Evolutionary conservation across 495 filamentous ascomycete genomes (phyloP).

Genomic region (Aspergillus avenaceus): DNA sequence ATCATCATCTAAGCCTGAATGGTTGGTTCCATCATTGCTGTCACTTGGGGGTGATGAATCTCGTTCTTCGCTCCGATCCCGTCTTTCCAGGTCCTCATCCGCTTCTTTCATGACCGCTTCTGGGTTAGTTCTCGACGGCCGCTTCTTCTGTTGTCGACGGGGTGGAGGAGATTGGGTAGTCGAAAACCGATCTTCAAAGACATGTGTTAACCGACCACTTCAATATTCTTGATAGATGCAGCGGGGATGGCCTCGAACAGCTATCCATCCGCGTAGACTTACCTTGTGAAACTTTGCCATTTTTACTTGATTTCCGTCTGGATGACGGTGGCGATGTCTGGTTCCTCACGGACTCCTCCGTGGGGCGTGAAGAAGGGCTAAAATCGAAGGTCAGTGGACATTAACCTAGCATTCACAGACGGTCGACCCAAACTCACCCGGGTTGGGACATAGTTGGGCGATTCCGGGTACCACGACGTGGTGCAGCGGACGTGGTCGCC

Average conservation of each 20-base stretch:
- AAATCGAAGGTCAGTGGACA: conserved; percentile 1
- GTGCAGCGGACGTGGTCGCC: conserved; percentile 31
- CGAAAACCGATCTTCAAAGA: conserved; percentile 25
- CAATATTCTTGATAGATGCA: neutral
- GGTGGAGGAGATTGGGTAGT: conserved; percentile 33
- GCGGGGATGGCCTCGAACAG: neutral
- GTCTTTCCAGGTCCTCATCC: conserved; percentile 37
- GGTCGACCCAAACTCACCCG: conserved; percentile 50
- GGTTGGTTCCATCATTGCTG: conserved; percentile 51
- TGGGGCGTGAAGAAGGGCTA: conserved; percentile 42
- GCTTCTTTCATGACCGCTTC: conserved; percentile 50
- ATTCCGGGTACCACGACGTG: conserved; percentile 61
- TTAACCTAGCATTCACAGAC: neutral
- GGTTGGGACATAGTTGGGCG: conserved; percentile 77
- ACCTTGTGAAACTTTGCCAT: conserved; percentile 32
- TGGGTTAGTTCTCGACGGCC: conserved; percentile 46
- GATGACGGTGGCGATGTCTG: conserved; percentile 48
- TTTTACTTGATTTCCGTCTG: conserved; percentile 64
- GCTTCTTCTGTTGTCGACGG: conserved; percentile 50
- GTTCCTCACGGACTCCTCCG: conserved; percentile 39
- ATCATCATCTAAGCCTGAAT: conserved; percentile 58
- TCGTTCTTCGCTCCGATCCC: conserved; percentile 31
- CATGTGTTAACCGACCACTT: neutral
- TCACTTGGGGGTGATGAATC: conserved; percentile 53
- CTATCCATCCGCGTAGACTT: neutral